phyloP scores from a whole-genome alignment of 2,329 filamentous ascomycete genomes.

The Cryphonectria radicalis region DNA sequence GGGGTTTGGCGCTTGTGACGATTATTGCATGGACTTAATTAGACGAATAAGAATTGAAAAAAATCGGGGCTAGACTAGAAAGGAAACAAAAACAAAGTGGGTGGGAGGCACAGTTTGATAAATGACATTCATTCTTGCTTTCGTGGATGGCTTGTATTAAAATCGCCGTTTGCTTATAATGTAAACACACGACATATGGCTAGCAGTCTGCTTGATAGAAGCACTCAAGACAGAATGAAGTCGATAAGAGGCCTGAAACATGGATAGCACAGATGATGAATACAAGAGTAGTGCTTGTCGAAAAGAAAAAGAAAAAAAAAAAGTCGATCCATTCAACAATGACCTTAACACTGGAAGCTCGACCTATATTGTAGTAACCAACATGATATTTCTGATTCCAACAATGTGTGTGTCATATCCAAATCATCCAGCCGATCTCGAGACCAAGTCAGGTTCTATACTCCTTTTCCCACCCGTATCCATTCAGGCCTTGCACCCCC shows the following conservation, averaged over 20 bases:
- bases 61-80: not conserved
- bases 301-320: not conserved
- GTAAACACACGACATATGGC: not conserved
- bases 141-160: not conserved
- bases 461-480: not conserved
- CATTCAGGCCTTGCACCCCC: not conserved
- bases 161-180: not conserved
- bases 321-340: too few species aligned
- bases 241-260: not conserved
- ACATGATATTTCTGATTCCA: not conserved
- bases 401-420: not conserved
- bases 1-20: not conserved
- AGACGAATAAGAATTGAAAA: not conserved
- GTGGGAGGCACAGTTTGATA: not conserved
- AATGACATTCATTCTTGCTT: not conserved
- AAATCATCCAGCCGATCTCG: not conserved
- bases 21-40: not conserved
- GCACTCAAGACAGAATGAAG: not conserved
- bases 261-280: not conserved
- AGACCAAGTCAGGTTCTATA: not conserved
- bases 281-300: not conserved
- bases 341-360: not conserved
- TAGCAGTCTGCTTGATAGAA: not conserved
- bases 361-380: not conserved
- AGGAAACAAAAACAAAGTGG: not conserved